A percentile compares a stretch with the other conserved stretches of the same genome.
phyloP scores from a whole-genome alignment of 2,329 filamentous ascomycete species.

The Botrytis elliptica region DNA sequence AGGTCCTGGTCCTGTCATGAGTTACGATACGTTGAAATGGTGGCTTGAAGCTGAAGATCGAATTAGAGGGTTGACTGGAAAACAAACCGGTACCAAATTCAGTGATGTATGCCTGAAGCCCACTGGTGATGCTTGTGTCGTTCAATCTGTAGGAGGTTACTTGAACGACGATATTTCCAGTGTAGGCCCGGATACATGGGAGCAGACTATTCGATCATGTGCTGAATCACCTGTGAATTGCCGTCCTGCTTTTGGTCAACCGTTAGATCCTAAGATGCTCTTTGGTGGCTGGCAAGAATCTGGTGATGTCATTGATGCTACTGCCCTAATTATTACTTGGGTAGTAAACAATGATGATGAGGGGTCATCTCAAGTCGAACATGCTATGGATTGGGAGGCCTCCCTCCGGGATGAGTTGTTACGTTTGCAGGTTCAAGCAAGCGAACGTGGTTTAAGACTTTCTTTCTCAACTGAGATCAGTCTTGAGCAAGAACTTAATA shows the following conservation, averaged over 20 bases:
- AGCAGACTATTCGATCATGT: slow-evolving; percentile 68
- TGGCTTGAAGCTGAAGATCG: slow-evolving; percentile 89
- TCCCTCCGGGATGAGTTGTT: slow-evolving; percentile 72
- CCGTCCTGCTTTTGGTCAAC: slow-evolving; percentile 84
- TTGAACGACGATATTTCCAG: slow-evolving; percentile 67
- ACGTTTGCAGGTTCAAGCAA: slow-evolving; percentile 77
- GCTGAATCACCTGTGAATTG: slow-evolving; percentile 79
- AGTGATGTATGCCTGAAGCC: slow-evolving; percentile 94
- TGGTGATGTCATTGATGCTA: slow-evolving; percentile 66
- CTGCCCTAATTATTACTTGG: slow-evolving; percentile 88
- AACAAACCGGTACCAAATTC: slow-evolving; percentile 65
- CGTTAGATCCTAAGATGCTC: slow-evolving; percentile 80
- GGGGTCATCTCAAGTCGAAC: slow-evolving; percentile 65
- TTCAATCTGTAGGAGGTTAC: slow-evolving; percentile 90
- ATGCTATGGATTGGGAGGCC: slow-evolving; percentile 86
- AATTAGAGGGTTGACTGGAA: slow-evolving; percentile 69
- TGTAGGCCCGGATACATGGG: slow-evolving; percentile 68
- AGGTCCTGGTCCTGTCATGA: slow-evolving; percentile 73
- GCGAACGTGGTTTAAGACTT: slow-evolving; percentile 72
- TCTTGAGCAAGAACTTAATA: slow-evolving; percentile 92
- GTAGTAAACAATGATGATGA: slow-evolving; percentile 85
- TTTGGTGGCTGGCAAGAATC: slow-evolving; percentile 74
- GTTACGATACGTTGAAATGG: slow-evolving; percentile 86
- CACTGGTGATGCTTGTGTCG: slow-evolving; percentile 81
- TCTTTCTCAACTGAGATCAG: slow-evolving; percentile 97